Base-by-base conservation (phyloP, 345 rosid genomes). In the Aegle marmelos region DNA sequence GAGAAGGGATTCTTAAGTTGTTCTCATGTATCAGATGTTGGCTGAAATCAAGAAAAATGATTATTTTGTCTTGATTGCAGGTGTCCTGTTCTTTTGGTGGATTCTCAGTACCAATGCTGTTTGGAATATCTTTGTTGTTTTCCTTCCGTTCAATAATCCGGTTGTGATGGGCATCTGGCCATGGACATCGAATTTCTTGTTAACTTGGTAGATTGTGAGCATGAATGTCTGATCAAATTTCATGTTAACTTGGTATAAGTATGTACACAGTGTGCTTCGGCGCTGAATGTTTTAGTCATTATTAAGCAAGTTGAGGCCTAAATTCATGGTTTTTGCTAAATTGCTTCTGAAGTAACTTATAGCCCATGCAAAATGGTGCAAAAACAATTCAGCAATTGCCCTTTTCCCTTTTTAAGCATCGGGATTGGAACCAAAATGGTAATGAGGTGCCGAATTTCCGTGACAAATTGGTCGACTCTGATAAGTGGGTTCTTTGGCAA, bases 111-210 rank as follows among this genome's bases (percentile, higher is more conserved):
- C 19, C 28, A 54, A 60, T 21, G 54, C 16, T 45, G 31, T 56
- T 41, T 64, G 60, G 75, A 58, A 7, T 14, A 19, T 65, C 54
- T 24, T 37, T 62, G 36, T 62, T 45, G 21, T 33, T 39, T 62
- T 50, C 5, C 57, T 34, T 73, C 17, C 5, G n/a, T 63, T 72
- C 16, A 84, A 81, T 76, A 84, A 81, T 72, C 41, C 31, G 36
- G 3, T 33, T 30, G 69, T 34, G 70, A 36, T 39, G 75, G 50
- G 61, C 64, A 25, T 62, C 60, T n/a, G 5, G 25, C 27, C 36
- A 48, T 21, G 24, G 22, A 9, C 21, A 30, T 62, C 24, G 41
- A 59, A 45, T 45, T 45, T 45, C 50, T 14, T 39, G 39, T 72
- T 28, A 27, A 54, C 24, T 33, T 67, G 28, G 65, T 75, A 68